Base-by-base conservation (phyloP, 2,329 filamentous ascomycete genomes). In the Aschersonia sp. region DNA sequence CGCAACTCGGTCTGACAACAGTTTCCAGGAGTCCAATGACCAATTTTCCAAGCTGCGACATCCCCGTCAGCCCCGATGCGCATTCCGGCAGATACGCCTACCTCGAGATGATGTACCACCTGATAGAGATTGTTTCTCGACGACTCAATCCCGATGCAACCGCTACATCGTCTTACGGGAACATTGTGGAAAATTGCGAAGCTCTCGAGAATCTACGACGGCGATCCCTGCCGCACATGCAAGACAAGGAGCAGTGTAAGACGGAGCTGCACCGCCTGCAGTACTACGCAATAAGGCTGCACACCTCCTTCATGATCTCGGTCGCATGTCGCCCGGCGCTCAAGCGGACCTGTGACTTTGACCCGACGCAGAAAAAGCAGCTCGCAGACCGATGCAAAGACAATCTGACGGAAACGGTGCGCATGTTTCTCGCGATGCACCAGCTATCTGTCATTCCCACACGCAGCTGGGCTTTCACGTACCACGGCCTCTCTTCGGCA, bases 361-460 rank as follows among this genome's bases (percentile, higher is more conserved):
- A 71, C 4, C 55, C 65, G 0, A 56, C 66, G 1, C 76, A 83
- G 54, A 79, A 77, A 54, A 67, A 67, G 43, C 61, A 69, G 1
- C 64, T 83, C 1, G 73, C 74, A 2, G 70, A 75, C 31, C 71
- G 72, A 49, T 83, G 79, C 65, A 80, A 79, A 57, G 62, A 66
- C 12, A 81, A 81, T 55, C 64, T 83, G 30, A 76, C 76, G 5
- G 77, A 82, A 57, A 82, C 78, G 10, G 78, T 83, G 9, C 72
- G 76, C 41, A 83, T 82, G 78, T 83, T 82, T 56, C 65, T 83
- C 29, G 76, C 78, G 12, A 83, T 83, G 79, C 78, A 83, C 58
- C 78, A 81, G 52, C 64, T 83, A 32, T 81, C 77, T 2, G 74
- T 79, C 7, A 81, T 82, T 44, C 79, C 79, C 1, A 83, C 79